Percentiles rank a stretch among this genome's conserved stretches.
phyloP scores from a whole-genome alignment of 768 basidiomycete genomes.

The Podaxis rugospora region DNA sequence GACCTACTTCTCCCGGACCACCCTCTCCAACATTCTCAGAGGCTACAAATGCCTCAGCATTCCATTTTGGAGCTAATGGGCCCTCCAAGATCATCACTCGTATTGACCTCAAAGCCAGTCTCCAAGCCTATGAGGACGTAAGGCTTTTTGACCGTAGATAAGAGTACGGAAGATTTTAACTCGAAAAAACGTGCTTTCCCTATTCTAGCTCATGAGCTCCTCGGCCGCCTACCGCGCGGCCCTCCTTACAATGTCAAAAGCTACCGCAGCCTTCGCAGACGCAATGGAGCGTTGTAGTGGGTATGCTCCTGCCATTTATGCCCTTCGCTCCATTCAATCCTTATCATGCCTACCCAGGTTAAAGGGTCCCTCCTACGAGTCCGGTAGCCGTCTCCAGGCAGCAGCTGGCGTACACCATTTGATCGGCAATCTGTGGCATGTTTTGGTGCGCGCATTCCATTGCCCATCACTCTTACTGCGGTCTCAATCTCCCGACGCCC shows the following conservation, averaged over 20 bases:
- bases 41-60: slow-evolving; percentile 69
- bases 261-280: slow-evolving; percentile 81
- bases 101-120: slow-evolving; percentile 67
- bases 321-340: not conserved
- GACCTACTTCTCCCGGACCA: slow-evolving; percentile 48
- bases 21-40: slow-evolving; percentile 87
- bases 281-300: slow-evolving; percentile 81
- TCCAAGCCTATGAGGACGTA: slow-evolving; percentile 81
- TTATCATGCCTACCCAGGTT: slow-evolving; percentile 35
- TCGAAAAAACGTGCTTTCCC: not conserved
- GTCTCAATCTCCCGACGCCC: slow-evolving; percentile 1
- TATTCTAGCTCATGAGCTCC: slow-evolving; percentile 63
- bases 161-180: not conserved
- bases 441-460: slow-evolving; percentile 55
- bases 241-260: slow-evolving; percentile 75
- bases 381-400: slow-evolving; percentile 79
- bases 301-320: slow-evolving; percentile 36
- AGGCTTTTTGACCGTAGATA: not conserved
- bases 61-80: slow-evolving; percentile 72
- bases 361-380: slow-evolving; percentile 77
- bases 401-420: slow-evolving; percentile 88
- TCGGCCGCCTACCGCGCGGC: slow-evolving; percentile 80
- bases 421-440: slow-evolving; percentile 89
- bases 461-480: slow-evolving; percentile 1
- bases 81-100: slow-evolving; percentile 82